A percentile compares a stretch with the other conserved stretches of the same genome.
Conservation (phyloP, 2,329 filamentous ascomycete species). For the Cytospora mali region DNA sequence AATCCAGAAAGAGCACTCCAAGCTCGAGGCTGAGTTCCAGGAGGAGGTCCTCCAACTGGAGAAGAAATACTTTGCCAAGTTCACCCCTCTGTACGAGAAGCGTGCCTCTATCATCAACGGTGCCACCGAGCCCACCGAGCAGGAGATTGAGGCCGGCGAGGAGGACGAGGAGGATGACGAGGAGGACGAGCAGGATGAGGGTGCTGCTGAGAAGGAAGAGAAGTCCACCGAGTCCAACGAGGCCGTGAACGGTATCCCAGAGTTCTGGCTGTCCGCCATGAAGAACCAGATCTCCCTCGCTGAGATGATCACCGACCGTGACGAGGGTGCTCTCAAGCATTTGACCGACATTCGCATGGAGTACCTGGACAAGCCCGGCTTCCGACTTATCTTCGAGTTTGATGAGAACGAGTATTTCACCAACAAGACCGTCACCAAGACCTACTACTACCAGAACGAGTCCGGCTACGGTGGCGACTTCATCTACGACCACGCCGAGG, state of each 20-base stretch:
- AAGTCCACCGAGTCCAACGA: slow-evolving; percentile 59
- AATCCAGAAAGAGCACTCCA: slow-evolving; percentile 97
- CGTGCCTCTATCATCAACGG: slow-evolving; percentile 93
- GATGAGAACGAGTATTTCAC: slow-evolving; percentile 93
- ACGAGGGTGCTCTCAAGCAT: slow-evolving; percentile 89
- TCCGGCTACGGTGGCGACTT: slow-evolving; percentile 98
- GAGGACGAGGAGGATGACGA: slow-evolving; percentile 73
- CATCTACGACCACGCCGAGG: slow-evolving; percentile 98
- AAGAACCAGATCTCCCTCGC: slow-evolving; percentile 98
- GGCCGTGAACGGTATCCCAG: slow-evolving; percentile 79
- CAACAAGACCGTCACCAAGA: slow-evolving; percentile 97
- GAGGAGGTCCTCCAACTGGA: slow-evolving; percentile 97
- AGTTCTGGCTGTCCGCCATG: slow-evolving; percentile 99
- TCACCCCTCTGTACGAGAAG: slow-evolving; percentile 95
- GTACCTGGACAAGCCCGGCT: slow-evolving; percentile 96
- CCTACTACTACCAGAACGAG: slow-evolving; percentile 98
- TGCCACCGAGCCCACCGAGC: slow-evolving; percentile 78
- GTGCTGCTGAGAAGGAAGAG: slow-evolving; percentile 57
- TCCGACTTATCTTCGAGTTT: slow-evolving; percentile 98
- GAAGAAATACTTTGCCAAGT: slow-evolving; percentile 99
- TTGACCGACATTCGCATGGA: slow-evolving; percentile 97
- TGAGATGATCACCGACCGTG: slow-evolving; percentile 97
- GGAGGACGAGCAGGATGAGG: slow-evolving; percentile 46
- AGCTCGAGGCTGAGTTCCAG: slow-evolving; percentile 97
- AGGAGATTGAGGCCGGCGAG: slow-evolving; percentile 85